phyloP scores from a whole-genome alignment of 345 rosid genomes.

The Hibiscus mutabilis region DNA sequence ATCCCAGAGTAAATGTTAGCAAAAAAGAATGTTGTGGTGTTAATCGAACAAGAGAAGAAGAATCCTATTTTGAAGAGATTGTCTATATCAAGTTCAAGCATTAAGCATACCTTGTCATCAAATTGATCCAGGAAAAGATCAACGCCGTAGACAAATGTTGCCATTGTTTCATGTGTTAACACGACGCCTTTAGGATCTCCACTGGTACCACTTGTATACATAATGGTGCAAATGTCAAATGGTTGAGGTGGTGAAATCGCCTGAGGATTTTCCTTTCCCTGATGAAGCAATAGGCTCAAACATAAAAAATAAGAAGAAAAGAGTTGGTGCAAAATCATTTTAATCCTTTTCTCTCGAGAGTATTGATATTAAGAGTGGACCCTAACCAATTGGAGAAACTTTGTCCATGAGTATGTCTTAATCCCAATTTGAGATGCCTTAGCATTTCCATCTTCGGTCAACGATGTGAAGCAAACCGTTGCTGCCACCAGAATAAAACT shows the following conservation, averaged over 20 bases:
- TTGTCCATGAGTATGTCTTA: slow-evolving; percentile 66
- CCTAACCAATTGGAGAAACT: slow-evolving; percentile 69
- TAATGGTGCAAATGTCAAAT: slow-evolving; percentile 68
- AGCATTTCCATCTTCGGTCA: slow-evolving; percentile 49
- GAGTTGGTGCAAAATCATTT: neutral
- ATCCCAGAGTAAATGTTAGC: neutral
- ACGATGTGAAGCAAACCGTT: slow-evolving; percentile 60
- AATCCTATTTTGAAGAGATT: neutral
- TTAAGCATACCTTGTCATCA: slow-evolving; percentile 68
- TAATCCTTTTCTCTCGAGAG: neutral
- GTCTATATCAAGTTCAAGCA: neutral
- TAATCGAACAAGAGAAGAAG: neutral
- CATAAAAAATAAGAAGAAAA: neutral
- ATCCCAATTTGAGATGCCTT: slow-evolving; percentile 41
- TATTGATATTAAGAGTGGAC: neutral
- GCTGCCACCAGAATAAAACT: slow-evolving; percentile 43
- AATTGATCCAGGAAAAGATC: slow-evolving; percentile 83
- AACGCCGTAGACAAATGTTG: slow-evolving; percentile 49
- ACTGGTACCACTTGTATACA: slow-evolving; percentile 98
- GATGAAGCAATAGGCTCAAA: slow-evolving; percentile 4
- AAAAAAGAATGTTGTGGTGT: neutral
- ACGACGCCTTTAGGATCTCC: slow-evolving; percentile 98
- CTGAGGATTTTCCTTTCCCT: slow-evolving; percentile 62
- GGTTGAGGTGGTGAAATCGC: slow-evolving; percentile 60
- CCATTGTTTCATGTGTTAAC: slow-evolving; percentile 70